A percentile compares a stretch with the other conserved stretches of the same genome.
Conservation (phyloP, 2,329 filamentous ascomycete genomes). For the Aspergillus piperis region DNA sequence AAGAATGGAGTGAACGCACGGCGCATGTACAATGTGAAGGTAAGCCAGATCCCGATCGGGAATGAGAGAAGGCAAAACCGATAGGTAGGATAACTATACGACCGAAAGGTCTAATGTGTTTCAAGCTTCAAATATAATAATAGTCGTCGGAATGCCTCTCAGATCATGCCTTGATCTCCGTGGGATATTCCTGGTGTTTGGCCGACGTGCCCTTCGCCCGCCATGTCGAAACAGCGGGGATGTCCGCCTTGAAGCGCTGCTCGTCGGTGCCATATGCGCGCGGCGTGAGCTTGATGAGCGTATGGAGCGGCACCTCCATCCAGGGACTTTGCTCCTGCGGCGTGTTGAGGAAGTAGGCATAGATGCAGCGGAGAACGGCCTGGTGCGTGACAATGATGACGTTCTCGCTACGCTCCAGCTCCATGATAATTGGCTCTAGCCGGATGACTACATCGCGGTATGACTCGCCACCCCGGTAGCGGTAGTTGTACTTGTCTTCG, state of each 20-base stretch:
- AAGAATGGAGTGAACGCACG: neutral
- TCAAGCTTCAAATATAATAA: neutral
- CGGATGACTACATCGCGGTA: conserved; percentile 97
- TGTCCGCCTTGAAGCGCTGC: conserved; percentile 82
- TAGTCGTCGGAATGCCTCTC: neutral
- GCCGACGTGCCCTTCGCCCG: conserved; percentile 89
- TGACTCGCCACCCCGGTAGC: conserved; percentile 93
- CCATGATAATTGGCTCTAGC: conserved; percentile 99
- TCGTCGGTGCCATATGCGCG: conserved; percentile 92
- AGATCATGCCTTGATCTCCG: conserved; percentile 21
- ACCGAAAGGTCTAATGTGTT: neutral
- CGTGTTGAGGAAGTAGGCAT: conserved; percentile 98
- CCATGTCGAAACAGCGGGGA: conserved; percentile 95
- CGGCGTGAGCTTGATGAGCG: conserved; percentile 92
- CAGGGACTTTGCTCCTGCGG: conserved; percentile 90
- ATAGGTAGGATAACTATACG: neutral
- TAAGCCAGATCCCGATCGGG: neutral
- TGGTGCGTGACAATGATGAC: conserved; percentile 98
- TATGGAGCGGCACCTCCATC: conserved; percentile 98
- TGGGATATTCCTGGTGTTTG: conserved; percentile 66
- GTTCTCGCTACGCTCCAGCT: conserved; percentile 92
- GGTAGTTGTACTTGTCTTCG: conserved; percentile 99
- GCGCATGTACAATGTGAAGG: neutral
- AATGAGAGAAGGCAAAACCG: neutral
- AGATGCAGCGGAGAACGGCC: conserved; percentile 94